phyloP scores from a whole-genome alignment of 192 early-diverging fungal genomes.

The Coemansia sp. region DNA sequence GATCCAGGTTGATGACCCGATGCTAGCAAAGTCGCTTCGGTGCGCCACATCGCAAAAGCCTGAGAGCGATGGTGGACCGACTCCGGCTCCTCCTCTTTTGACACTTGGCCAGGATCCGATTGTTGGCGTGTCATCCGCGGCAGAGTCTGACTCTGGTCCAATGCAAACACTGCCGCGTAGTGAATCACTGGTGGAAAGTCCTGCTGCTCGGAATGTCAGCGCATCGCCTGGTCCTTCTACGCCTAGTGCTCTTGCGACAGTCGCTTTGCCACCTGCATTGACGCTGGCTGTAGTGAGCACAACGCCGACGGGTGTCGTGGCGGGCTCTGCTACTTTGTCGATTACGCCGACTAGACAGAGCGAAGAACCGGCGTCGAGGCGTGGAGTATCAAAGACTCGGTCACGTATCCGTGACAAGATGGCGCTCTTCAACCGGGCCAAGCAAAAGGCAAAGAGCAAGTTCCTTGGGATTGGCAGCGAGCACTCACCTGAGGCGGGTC shows the following conservation, averaged over 20 bases:
- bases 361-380: not conserved
- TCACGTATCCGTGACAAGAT: conserved; percentile 48
- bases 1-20: conserved; percentile 32
- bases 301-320: not conserved
- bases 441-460: conserved; percentile 36
- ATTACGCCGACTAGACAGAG: conserved; percentile 12
- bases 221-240: not conserved
- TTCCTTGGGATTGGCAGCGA: conserved; percentile 23
- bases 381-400: conserved; percentile 29
- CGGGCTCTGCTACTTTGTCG: conserved; percentile 1
- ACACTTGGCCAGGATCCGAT: not conserved
- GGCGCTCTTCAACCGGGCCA: conserved; percentile 38
- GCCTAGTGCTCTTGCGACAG: not conserved
- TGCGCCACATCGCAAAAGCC: conserved; percentile 16
- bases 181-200: not conserved
- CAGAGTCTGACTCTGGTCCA: not conserved
- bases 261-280: not conserved
- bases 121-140: not conserved
- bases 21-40: conserved; percentile 26
- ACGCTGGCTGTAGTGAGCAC: conserved; percentile 5
- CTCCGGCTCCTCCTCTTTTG: not conserved
- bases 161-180: not conserved
- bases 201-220: not conserved
- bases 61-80: not conserved
- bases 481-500: not conserved